Evolutionary conservation across 345 rosid genomes (phyloP), one percentile per base, ranked within the genome.

Genomic region (Rhodamnia argentea): DNA sequence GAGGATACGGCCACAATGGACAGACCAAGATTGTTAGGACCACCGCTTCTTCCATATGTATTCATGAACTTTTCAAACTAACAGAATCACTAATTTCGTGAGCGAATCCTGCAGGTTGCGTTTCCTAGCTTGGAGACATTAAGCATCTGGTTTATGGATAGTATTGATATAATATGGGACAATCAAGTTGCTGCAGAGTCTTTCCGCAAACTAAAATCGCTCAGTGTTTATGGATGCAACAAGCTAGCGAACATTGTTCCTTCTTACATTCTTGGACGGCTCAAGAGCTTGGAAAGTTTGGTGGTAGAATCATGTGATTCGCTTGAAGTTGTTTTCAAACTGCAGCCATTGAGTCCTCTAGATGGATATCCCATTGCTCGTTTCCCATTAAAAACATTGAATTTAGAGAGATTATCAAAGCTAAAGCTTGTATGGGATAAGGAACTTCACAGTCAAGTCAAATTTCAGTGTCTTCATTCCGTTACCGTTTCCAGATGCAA

Each of bases 91-190:
- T 59, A 59, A 59, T 60, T 62, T 62, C 0, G 1, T 1, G 5
- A 27, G 40, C 0, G 0, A n/a, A 62, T 62, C 6, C 2, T 0
- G 11, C 40, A 62, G 22, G 40, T 62, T 27, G 40, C 75, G 3
- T 62, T 62, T 62, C 75, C 75, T 6, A 27, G 5, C 40, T 27
- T 62, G 10, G 11, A 62, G 75, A 62, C 22, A 13, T 13, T 60
- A 27, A 0, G 3, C 0, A n/a, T 60, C 1, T 0, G 1, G 0
- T 0, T 0, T 0, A n/a, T n/a, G 37, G 20, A 13, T n/a, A 60
- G 14, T 13, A n/a, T 60, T n/a, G 70, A 13, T 37, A 60, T 13
- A 60, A 2, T 60, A 60, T 60, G 70, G 20, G 70, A 60, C 70
- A 60, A 60, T n/a, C 70, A 60, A 60, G 37, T 60, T n/a, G 70